A percentile compares a stretch with the other conserved stretches of the same genome.
phyloP scores from a whole-genome alignment of 2,329 filamentous ascomycete species.

The Basipetospora chlamydospora region DNA sequence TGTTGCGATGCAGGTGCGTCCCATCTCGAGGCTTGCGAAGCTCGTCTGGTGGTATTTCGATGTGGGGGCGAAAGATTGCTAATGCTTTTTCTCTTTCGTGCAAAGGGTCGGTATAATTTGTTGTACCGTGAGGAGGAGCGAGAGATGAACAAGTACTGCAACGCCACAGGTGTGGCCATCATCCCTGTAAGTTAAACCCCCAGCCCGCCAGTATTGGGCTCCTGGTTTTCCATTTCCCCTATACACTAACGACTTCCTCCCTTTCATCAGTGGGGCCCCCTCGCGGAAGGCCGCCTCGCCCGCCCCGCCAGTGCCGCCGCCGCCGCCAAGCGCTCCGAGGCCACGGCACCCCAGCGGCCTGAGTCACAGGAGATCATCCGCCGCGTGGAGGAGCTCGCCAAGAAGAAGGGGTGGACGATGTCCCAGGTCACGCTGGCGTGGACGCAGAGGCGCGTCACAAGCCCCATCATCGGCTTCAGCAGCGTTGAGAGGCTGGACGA shows the following conservation, averaged over 20 bases:
- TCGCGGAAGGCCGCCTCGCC: conserved; percentile 16
- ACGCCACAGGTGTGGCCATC: conserved; percentile 24
- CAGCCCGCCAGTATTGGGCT: neutral
- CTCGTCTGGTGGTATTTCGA: no score
- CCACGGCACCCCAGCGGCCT: conserved; percentile 16
- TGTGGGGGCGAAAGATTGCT: no score
- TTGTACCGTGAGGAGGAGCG: conserved; percentile 43
- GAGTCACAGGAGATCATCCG: conserved; percentile 17
- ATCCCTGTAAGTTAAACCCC: conserved; percentile 15
- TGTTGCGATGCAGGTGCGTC: conserved; percentile 42
- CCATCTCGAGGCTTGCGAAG: no score
- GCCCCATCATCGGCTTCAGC: conserved; percentile 47
- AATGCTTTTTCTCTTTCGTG: no score
- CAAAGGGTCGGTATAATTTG: conserved; percentile 38
- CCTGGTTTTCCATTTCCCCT: neutral
- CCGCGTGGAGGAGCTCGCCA: conserved; percentile 34
- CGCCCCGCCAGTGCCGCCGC: conserved; percentile 11
- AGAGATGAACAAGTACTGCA: conserved; percentile 26
- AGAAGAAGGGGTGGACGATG: conserved; percentile 43
- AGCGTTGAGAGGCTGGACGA: conserved; percentile 44
- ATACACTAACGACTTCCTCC: no score
- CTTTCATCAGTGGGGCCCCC: conserved; percentile 6
- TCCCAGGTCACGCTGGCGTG: conserved; percentile 52
- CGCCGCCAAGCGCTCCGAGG: conserved; percentile 12
- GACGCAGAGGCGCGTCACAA: conserved; percentile 36